phyloP scores from a whole-genome alignment of 805 yeast species.

The Teunomyces lycoperdinae region DNA sequence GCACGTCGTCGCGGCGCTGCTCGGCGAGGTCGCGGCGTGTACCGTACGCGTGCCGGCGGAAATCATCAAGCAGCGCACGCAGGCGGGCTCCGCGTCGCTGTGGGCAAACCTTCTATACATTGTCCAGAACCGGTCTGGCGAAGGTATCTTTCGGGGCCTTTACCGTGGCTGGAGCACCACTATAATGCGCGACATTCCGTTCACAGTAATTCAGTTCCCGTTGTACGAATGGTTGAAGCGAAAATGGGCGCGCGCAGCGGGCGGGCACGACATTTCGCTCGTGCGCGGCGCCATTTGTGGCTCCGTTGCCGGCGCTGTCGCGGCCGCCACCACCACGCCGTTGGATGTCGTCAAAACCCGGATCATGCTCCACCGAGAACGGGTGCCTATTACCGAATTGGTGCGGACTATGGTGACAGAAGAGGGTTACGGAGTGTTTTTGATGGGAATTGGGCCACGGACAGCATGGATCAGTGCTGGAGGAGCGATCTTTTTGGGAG shows the following conservation, averaged over 20 bases:
- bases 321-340: conserved; percentile 81
- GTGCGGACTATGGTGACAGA: conserved; percentile 55
- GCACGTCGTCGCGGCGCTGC: conserved; percentile 85
- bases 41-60: conserved; percentile 95
- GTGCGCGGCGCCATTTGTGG: conserved; percentile 83
- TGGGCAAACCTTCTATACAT: conserved; percentile 63
- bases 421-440: conserved; percentile 73
- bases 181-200: conserved; percentile 92
- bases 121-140: conserved; percentile 64
- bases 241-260: conserved; percentile 44
- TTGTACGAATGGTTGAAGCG: conserved; percentile 79
- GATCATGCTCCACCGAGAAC: conserved; percentile 67
- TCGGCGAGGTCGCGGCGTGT: conserved; percentile 94
- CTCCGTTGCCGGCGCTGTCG: conserved; percentile 76
- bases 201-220: conserved; percentile 94
- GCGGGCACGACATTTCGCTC: conserved; percentile 47
- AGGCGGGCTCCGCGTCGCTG: conserved; percentile 58
- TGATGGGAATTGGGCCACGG: conserved; percentile 89
- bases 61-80: conserved; percentile 92
- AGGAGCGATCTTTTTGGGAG: conserved; percentile 95
- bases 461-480: conserved; percentile 98
- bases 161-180: conserved; percentile 95
- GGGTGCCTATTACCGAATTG: conserved; percentile 46
- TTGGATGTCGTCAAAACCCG: conserved; percentile 79
- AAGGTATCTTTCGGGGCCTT: conserved; percentile 72